A percentile compares a stretch with the other conserved stretches of the same genome.
These are phyloP conservation scores for Termitomyces sp. DNA, from an alignment of 768 basidiomycete species.

Conservation along the genomic window DNA sequence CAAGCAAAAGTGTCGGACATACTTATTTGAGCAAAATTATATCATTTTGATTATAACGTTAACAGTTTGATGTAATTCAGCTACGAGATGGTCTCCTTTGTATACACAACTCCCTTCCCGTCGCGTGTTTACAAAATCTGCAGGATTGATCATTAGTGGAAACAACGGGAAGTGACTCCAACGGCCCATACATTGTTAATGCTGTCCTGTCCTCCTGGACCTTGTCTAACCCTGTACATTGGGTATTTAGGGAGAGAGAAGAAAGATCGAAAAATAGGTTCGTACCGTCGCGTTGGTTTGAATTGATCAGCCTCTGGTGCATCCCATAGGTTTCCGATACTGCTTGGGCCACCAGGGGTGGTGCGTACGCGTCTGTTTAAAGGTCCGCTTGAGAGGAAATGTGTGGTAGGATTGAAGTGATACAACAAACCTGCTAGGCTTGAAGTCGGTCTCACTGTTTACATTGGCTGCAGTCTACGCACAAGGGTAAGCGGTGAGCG, in stretches of 20 bases:
- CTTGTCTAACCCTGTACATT: constrained; percentile 51
- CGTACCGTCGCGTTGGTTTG: constrained; percentile 64
- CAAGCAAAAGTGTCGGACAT: too few relatives aligned
- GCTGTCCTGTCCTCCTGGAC: constrained; percentile 62
- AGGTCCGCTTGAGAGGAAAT: neutral
- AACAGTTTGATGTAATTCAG: neutral
- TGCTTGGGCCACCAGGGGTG: constrained; percentile 39
- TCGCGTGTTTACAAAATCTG: constrained; percentile 18
- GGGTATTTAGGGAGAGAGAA: neutral
- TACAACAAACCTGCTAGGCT: constrained; percentile 43
- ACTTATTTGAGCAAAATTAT: too few relatives aligned
- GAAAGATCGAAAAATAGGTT: neutral
- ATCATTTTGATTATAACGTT: neutral
- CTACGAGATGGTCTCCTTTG: too few relatives aligned
- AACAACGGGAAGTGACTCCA: neutral
- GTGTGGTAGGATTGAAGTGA: neutral
- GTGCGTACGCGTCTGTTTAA: constrained; percentile 36
- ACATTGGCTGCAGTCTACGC: constrained; percentile 18
- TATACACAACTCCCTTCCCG: neutral
- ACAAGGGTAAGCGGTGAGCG: neutral
- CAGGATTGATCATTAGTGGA: neutral
- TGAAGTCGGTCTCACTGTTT: constrained; percentile 22
- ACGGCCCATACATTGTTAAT: constrained; percentile 34
- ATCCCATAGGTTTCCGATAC: constrained; percentile 43
- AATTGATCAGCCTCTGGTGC: constrained; percentile 41